phyloP scores from a whole-genome alignment of 2,329 filamentous ascomycete genomes.

The Colletotrichum destructivum region DNA sequence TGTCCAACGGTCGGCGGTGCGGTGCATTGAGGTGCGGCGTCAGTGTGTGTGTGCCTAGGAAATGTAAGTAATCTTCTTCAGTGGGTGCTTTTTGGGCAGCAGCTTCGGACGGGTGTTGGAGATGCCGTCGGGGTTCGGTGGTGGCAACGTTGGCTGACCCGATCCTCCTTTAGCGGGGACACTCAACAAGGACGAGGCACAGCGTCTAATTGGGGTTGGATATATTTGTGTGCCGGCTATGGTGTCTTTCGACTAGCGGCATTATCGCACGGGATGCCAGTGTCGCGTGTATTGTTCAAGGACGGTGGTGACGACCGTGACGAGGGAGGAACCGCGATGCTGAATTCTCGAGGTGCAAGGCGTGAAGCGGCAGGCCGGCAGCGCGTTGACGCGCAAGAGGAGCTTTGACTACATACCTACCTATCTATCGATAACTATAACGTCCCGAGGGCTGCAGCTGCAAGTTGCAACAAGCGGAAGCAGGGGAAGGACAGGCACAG shows the following conservation, averaged over 20 bases:
- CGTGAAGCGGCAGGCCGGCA: background rate
- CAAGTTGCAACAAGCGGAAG: conserved; percentile 10
- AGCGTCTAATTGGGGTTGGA: background rate
- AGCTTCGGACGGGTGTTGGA: conserved; percentile 36
- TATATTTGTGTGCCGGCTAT: background rate
- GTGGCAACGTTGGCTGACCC: conserved; percentile 33
- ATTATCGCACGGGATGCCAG: background rate
- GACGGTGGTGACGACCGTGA: background rate
- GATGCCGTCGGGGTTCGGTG: conserved; percentile 40
- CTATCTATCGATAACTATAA: conserved; percentile 13
- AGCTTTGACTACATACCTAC: conserved; percentile 23
- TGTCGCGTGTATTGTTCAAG: conserved; percentile 10
- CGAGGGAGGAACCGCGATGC: conserved; percentile 8
- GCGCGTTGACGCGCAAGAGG: background rate
- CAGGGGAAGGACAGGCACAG: background rate
- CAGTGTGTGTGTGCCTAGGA: conserved; percentile 9
- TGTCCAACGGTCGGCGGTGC: conserved; percentile 27
- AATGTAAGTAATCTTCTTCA: background rate
- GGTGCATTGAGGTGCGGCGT: conserved; percentile 19
- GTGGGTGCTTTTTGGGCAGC: conserved; percentile 8
- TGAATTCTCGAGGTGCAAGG: conserved; percentile 15
- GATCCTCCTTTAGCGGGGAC: conserved; percentile 8
- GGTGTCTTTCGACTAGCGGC: background rate
- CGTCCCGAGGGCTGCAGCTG: conserved; percentile 36
- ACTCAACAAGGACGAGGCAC: background rate